A percentile compares a stretch with the other conserved stretches of the same genome.
phyloP scores from a whole-genome alignment of 352 stramenopile genomes.

The Phytophthora multivora region DNA sequence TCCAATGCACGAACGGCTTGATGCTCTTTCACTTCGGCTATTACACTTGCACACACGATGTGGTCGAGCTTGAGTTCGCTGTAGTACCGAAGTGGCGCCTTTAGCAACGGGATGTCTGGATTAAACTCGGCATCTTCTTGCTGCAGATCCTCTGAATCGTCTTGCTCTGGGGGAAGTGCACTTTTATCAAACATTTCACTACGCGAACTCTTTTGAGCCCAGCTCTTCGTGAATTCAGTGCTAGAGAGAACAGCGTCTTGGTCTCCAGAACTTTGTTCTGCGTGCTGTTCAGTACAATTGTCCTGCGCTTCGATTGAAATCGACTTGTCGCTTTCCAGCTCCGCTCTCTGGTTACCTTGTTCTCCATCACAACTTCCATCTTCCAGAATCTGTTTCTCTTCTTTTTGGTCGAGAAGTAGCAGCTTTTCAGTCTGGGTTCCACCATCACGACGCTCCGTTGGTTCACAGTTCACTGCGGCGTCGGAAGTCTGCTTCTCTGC shows the following conservation, averaged over 20 bases:
- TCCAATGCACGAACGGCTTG: slow-evolving; percentile 65
- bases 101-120: neutral
- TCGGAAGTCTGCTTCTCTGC: slow-evolving; percentile 5
- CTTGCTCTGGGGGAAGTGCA: neutral
- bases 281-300: neutral
- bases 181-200: neutral
- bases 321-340: neutral
- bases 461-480: slow-evolving; percentile 14
- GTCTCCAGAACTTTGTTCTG: neutral
- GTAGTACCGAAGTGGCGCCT: slow-evolving; percentile 25
- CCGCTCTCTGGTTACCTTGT: neutral
- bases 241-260: neutral
- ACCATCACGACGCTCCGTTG: slow-evolving; percentile 4
- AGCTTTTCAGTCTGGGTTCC: slow-evolving; percentile 22
- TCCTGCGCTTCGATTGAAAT: neutral
- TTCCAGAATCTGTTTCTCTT: neutral
- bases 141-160: neutral
- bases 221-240: neutral
- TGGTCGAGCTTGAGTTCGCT: slow-evolving; percentile 45
- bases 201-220: neutral
- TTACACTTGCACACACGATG: slow-evolving; percentile 48
- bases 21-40: slow-evolving; percentile 57
- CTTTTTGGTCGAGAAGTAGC: neutral
- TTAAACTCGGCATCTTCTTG: slow-evolving; percentile 2
- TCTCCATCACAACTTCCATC: neutral